Base-by-base conservation (phyloP, 345 rosid species). In the Populus davidiana region DNA sequence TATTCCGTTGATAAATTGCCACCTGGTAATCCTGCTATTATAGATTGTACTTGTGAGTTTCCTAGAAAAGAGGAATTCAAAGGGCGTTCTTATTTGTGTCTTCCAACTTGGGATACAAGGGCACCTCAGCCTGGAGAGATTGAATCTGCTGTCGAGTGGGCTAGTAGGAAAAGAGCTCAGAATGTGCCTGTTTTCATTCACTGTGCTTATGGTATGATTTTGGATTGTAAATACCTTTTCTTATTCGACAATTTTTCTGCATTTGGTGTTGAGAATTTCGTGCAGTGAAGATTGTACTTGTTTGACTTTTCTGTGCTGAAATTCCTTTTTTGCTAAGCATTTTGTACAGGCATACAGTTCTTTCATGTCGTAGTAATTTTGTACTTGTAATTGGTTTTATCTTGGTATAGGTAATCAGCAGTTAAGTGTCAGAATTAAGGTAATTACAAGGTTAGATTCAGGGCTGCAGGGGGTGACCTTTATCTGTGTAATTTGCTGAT, bases 41-140 rank as follows among this genome's bases (percentile, higher is more conserved):
- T 91, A 2, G 93, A 91, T 78, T 91, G 96, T 73, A 91, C 96
- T 36, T 86, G 93, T 65, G 96, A 91, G 80, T 76, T 91, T 49
- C 96, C 96, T 1, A 86, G 89, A 69, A 35, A 43, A 44, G 11
- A 59, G 38, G 89, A 87, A 78, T 81, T 92, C 21, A 77, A 79
- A 18, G 81, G 84, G 33, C 81, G 82, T 43, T 63, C 89, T 5
- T 91, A 91, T 78, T 80, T 91, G 7, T 90, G 96, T 62, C 70
- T 91, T 35, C 91, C 96, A 9, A 90, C 96, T 77, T 91, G 96
- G 96, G 93, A 91, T 68, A 91, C 93, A 2, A 85, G 93, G 81
- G 71, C 96, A 1, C 96, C 96, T 73, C 84, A 74, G 69, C 91
- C 93, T 0, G 88, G 78, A 50, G 87, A 90, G 79, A 91, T 91